A percentile compares a stretch with the other conserved stretches of the same genome.
These are phyloP conservation scores for Ustilaginoidea virens DNA, from an alignment of 2,329 filamentous ascomycete genomes.

Conservation along the genomic window DNA sequence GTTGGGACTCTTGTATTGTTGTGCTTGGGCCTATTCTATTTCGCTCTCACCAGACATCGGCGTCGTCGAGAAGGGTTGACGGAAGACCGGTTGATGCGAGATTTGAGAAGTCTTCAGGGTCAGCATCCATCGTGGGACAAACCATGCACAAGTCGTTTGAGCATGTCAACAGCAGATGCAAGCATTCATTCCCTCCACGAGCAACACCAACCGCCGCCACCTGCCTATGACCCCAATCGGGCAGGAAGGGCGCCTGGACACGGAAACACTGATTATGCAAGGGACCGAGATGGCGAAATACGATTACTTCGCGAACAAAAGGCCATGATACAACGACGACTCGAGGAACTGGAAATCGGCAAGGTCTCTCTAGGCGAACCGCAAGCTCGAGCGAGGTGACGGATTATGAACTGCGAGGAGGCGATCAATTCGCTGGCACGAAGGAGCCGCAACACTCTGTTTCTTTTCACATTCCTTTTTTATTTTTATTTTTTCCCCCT, in stretches of 20 bases:
- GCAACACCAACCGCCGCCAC: constrained; percentile 13
- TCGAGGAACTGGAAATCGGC: constrained; percentile 16
- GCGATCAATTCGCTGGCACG: no score
- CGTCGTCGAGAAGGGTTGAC: constrained; percentile 7
- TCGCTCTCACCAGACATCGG: constrained; percentile 12
- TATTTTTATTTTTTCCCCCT: no score
- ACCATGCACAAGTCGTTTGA: constrained; percentile 1
- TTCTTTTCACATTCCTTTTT: neutral
- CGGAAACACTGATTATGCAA: constrained; percentile 8
- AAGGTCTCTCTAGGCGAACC: neutral
- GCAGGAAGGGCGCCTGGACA: constrained; percentile 11
- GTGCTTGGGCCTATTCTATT: constrained; percentile 11
- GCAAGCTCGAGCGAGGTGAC: no score
- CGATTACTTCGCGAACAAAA: constrained; percentile 18
- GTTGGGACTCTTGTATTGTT: constrained; percentile 15
- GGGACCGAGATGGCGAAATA: constrained; percentile 15
- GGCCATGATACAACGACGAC: constrained; percentile 18
- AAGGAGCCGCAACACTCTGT: neutral
- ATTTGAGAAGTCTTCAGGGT: constrained; percentile 4
- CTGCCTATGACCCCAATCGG: constrained; percentile 15
- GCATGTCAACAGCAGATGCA: constrained; percentile 1
- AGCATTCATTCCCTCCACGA: neutral
- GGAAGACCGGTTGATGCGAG: constrained; percentile 5
- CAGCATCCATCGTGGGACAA: neutral
- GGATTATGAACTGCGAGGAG: no score